Percentiles rank a stretch among this genome's conserved stretches.
phyloP scores from a whole-genome alignment of 1,284 basidiomycete species.

The Cryptococcus sp. region DNA sequence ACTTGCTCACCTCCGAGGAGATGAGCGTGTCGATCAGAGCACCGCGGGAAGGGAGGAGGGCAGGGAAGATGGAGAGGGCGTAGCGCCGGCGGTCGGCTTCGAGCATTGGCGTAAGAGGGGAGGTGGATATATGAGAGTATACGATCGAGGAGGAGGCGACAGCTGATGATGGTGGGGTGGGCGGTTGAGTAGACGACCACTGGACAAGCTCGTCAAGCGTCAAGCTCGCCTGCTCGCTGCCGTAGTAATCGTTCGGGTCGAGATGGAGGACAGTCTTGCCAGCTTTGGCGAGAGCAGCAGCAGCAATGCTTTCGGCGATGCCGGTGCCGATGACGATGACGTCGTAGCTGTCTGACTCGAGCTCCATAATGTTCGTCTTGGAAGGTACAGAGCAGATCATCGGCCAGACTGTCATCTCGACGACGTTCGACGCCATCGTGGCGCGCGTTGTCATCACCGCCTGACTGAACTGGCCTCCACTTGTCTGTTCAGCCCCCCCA shows the following conservation, averaged over 20 bases:
- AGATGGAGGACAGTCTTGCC: conserved; percentile 84
- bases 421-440: too few species aligned
- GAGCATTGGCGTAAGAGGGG: conserved; percentile 52
- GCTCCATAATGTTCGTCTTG: conserved; percentile 21
- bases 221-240: conserved; percentile 74
- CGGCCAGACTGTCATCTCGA: background rate
- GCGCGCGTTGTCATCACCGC: background rate
- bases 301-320: conserved; percentile 76
- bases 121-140: conserved; percentile 25
- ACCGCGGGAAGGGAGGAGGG: conserved; percentile 75
- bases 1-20: conserved; percentile 79
- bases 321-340: conserved; percentile 83
- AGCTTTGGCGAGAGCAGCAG: conserved; percentile 87
- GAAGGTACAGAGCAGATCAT: background rate
- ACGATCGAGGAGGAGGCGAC: background rate
- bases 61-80: conserved; percentile 76
- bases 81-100: conserved; percentile 69
- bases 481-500: background rate
- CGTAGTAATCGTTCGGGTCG: conserved; percentile 82
- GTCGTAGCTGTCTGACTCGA: conserved; percentile 60
- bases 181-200: conserved; percentile 55
- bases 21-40: conserved; percentile 76
- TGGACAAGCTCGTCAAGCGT: conserved; percentile 71
- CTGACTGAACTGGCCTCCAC: background rate
- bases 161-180: background rate